Percentiles rank a stretch among this genome's conserved stretches.
Evolutionary conservation across 2,329 filamentous ascomycete genomes (phyloP).

Genomic region (Ophiosphaerella narmari): DNA sequence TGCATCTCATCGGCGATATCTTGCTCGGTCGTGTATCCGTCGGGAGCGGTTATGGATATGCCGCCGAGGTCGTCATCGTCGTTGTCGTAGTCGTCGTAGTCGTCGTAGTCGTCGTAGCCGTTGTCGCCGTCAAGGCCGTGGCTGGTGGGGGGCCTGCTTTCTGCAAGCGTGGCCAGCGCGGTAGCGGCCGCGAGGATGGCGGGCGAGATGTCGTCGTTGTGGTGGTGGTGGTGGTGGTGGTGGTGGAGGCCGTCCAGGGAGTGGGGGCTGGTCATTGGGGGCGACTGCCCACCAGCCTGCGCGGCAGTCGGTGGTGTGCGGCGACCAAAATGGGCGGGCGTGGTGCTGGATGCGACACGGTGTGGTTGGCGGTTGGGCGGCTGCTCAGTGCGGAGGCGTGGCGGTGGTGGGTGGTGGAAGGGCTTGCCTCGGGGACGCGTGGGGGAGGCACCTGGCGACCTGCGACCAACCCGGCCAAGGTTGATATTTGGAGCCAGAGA

Average conservation of each 20-base stretch:
- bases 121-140: constrained; percentile 20
- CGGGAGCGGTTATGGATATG: constrained; percentile 26
- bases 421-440: constrained; percentile 9
- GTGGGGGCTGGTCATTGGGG: constrained; percentile 35
- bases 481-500: not conserved
- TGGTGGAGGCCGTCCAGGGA: constrained; percentile 11
- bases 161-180: constrained; percentile 35
- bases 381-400: constrained; percentile 12
- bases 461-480: not conserved
- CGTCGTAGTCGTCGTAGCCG: constrained; percentile 15
- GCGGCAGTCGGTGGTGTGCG: constrained; percentile 11
- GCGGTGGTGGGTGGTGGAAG: constrained; percentile 10
- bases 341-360: constrained; percentile 4
- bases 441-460: constrained; percentile 6
- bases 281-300: constrained; percentile 14
- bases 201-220: constrained; percentile 19
- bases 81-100: constrained; percentile 14
- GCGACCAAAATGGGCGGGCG: constrained; percentile 9
- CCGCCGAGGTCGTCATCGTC: constrained; percentile 30
- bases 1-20: constrained; percentile 12
- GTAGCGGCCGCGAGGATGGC: constrained; percentile 30
- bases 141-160: constrained; percentile 35
- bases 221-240: constrained; percentile 14
- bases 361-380: not conserved
- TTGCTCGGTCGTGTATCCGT: constrained; percentile 9